Percentiles rank a stretch among this genome's conserved stretches.
Evolutionary conservation across 106 monocot genomes (phyloP).

Genomic region (Iris macrosiphon): DNA sequence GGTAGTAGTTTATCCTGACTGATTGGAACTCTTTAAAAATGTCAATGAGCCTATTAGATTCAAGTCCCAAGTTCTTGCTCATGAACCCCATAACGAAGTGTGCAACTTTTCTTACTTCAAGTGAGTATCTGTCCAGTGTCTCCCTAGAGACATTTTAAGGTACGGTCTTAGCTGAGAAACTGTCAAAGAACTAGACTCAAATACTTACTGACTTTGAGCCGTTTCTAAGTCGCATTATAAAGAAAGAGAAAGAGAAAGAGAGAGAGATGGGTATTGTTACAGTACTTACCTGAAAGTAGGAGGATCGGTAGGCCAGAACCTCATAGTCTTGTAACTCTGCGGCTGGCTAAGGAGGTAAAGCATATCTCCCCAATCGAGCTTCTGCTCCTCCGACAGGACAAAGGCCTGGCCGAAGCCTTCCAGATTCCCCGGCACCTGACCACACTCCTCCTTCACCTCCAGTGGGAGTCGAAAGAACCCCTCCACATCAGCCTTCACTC

Average conservation of each 20-base stretch:
- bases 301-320: constrained; percentile 38
- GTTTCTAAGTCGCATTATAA: too few species aligned
- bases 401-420: constrained; percentile 46
- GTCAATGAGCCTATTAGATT: neutral
- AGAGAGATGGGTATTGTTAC: too few species aligned
- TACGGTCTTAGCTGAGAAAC: too few species aligned
- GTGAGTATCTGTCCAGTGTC: constrained; percentile 5
- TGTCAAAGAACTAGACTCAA: too few species aligned
- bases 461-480: constrained; percentile 26
- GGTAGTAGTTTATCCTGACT: constrained; percentile 7
- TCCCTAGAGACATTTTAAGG: constrained; percentile 2
- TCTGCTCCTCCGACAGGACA: constrained; percentile 33
- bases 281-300: constrained; percentile 23
- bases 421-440: neutral
- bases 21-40: neutral
- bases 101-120: constrained; percentile 3
- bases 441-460: constrained; percentile 12
- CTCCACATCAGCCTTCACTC: constrained; percentile 7
- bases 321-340: constrained; percentile 2
- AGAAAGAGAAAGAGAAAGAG: too few species aligned
- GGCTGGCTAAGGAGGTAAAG: constrained; percentile 21
- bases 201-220: too few species aligned
- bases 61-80: constrained; percentile 6
- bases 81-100: neutral
- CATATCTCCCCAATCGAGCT: constrained; percentile 43